Evolutionary conservation across 2,329 filamentous ascomycete species (phyloP).

Genomic region (Aspergillus pseudoglaucus): DNA sequence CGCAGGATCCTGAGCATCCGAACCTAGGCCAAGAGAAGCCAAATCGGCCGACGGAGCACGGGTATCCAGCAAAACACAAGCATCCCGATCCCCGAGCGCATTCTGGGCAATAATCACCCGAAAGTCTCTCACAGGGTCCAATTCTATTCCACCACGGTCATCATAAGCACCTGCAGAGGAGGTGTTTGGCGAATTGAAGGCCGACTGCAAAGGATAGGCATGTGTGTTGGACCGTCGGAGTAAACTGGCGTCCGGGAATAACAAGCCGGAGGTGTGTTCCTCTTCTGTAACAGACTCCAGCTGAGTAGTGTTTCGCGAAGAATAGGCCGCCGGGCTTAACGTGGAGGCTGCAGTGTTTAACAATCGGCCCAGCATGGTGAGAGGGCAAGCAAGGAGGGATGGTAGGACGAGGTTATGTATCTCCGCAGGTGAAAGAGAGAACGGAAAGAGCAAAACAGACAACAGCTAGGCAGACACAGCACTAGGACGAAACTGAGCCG

Average conservation of each 20-base stretch:
- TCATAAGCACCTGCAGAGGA: constrained; percentile 40
- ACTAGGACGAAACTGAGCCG: constrained; percentile 23
- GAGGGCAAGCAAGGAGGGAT: constrained; percentile 5
- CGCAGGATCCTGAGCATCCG: constrained; percentile 26
- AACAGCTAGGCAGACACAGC: constrained; percentile 24
- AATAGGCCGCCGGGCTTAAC: constrained; percentile 36
- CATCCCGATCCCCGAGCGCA: constrained; percentile 42
- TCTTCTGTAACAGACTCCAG: constrained; percentile 45
- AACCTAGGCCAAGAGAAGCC: constrained; percentile 27
- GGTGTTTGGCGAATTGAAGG: constrained; percentile 38
- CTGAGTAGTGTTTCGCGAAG: constrained; percentile 29
- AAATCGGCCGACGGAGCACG: constrained; percentile 22
- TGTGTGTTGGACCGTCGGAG: constrained; percentile 36
- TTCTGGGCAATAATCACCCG: constrained; percentile 44
- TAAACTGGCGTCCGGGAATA: constrained; percentile 41
- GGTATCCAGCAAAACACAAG: constrained; percentile 42
- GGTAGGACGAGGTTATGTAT: neutral
- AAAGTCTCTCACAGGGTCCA: constrained; percentile 40
- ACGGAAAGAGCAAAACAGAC: constrained; percentile 1
- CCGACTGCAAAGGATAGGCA: constrained; percentile 36
- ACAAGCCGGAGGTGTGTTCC: constrained; percentile 42
- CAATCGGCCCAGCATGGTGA: constrained; percentile 38
- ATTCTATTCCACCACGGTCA: constrained; percentile 41
- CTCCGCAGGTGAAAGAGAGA: neutral
- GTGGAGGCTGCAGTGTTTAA: constrained; percentile 40